Evolutionary conservation across 306 rosid genomes (phyloP).

Genomic region (Urtica urens): DNA sequence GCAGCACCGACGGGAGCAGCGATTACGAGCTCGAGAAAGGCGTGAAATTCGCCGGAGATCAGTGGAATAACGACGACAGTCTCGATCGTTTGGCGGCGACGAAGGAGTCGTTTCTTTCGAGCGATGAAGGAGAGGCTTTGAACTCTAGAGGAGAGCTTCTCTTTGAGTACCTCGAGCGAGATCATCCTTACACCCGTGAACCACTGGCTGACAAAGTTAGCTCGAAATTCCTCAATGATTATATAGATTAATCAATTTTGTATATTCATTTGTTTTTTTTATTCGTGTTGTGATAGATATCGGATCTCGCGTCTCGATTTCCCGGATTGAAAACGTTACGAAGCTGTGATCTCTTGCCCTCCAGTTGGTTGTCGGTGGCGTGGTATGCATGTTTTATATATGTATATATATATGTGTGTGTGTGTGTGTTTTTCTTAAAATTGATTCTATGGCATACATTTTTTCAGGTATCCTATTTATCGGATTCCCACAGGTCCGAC

Average conservation of each 20-base stretch:
- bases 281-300: conserved; percentile 40
- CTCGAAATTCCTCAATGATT: conserved; percentile 10
- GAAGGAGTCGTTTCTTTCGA: conserved; percentile 45
- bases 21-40: conserved; percentile 51
- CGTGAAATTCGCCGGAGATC: conserved; percentile 20
- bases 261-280: conserved; percentile 14
- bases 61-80: conserved; percentile 17
- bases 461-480: conserved; percentile 86
- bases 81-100: conserved; percentile 26
- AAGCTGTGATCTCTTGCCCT: conserved; percentile 73
- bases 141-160: conserved; percentile 39
- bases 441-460: conserved; percentile 21
- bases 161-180: conserved; percentile 67
- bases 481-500: conserved; percentile 87
- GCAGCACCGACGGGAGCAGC: conserved; percentile 80
- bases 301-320: conserved; percentile 52
- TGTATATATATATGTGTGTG: conserved; percentile 1
- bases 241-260: conserved; percentile 6
- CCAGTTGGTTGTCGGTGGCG: conserved; percentile 92
- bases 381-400: conserved; percentile 40
- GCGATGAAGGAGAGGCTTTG: conserved; percentile 58
- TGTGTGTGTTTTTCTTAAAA: conserved; percentile 7
- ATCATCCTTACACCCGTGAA: conserved; percentile 72
- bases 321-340: conserved; percentile 58
- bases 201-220: conserved; percentile 79